These are phyloP conservation scores for Colletotrichum liriopes DNA, from an alignment of 2,329 filamentous ascomycete genomes.

Conservation along the genomic window DNA sequence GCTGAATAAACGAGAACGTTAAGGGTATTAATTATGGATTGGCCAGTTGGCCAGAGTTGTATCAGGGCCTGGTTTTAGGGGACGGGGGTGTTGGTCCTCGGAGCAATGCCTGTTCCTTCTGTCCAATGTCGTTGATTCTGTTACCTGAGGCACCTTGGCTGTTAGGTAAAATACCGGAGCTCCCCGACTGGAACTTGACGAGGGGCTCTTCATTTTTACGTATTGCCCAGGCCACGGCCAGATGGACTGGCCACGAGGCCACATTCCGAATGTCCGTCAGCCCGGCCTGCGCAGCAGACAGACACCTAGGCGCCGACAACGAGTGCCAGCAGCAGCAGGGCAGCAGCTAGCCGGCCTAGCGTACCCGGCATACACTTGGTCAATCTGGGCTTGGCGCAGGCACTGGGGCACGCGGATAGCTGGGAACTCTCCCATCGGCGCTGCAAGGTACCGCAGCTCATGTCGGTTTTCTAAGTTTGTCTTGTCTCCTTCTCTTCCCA, in stretches of 20 bases:
- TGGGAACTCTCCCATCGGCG: not conserved
- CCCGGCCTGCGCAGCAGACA: not conserved
- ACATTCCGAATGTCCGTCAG: slow-evolving; percentile 22
- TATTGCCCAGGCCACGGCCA: slow-evolving; percentile 10
- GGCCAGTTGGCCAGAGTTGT: slow-evolving; percentile 17
- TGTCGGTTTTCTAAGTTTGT: not conserved
- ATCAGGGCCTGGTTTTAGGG: slow-evolving; percentile 5
- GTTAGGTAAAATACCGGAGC: slow-evolving; percentile 27
- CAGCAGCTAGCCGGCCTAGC: slow-evolving; percentile 6
- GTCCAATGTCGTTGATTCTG: slow-evolving; percentile 9
- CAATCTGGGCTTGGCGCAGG: slow-evolving; percentile 21
- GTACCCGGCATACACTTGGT: slow-evolving; percentile 24
- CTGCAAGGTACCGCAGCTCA: not conserved
- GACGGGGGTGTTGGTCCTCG: not conserved
- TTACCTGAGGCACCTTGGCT: not conserved
- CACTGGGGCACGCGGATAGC: not conserved
- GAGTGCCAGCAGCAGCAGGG: not conserved
- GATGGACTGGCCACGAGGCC: slow-evolving; percentile 27
- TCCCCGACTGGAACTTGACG: slow-evolving; percentile 13
- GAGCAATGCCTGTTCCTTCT: not conserved
- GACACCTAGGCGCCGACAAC: not conserved
- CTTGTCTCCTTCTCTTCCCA: not conserved
- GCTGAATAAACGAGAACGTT: slow-evolving; percentile 31
- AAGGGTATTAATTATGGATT: slow-evolving; percentile 31
- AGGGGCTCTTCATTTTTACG: slow-evolving; percentile 13